Evolutionary conservation across 148 eudicot genomes (phyloP), one percentile per base, ranked within the genome.

Genomic region (Heliosperma pusillum): DNA sequence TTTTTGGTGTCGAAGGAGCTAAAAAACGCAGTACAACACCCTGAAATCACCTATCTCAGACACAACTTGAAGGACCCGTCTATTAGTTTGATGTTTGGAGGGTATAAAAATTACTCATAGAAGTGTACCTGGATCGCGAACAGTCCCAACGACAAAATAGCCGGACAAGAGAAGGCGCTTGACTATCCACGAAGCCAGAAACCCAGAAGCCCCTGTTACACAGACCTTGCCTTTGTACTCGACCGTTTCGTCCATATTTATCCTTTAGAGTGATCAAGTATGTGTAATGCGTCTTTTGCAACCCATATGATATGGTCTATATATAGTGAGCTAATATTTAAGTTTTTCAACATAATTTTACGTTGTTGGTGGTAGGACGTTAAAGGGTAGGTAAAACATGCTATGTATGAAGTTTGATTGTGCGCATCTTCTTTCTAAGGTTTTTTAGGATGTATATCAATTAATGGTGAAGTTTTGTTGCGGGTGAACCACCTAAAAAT

Each of bases 171-270:
- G 92, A 61, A 95, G 88, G 19, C 89, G 85, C 81, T 90, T 90
- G 69, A 95, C 85, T 50, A 95, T 81, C 94, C 97, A 95, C 66
- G 99, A 95, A 69, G 97, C 99, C 29, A 95, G 44, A 72, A 82
- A 94, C 30, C 98, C 98, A 27, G 97, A 85, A 29, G 96, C 98
- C 61, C 98, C 98, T 0, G 97, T 95, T 56, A 95, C 99, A 25
- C 99, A 95, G 7, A 95, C 96, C 80, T 83, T 87, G 55, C 90
- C 93, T 81, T 83, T 84, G 66, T 52, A 30, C 26, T 57, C 22
- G 1, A 20, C 30, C 66, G 56, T 52, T 65, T 55, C 71, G 53
- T 84, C 82, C 86, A 84, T 84, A 15, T 69, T 3, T 61, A 11
- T 33, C 27, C 25, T 69, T 42, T 58, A 33, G n/a, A 7, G n/a